Base-by-base conservation (phyloP, 1,284 basidiomycete species). In the Mycena citricolor region DNA sequence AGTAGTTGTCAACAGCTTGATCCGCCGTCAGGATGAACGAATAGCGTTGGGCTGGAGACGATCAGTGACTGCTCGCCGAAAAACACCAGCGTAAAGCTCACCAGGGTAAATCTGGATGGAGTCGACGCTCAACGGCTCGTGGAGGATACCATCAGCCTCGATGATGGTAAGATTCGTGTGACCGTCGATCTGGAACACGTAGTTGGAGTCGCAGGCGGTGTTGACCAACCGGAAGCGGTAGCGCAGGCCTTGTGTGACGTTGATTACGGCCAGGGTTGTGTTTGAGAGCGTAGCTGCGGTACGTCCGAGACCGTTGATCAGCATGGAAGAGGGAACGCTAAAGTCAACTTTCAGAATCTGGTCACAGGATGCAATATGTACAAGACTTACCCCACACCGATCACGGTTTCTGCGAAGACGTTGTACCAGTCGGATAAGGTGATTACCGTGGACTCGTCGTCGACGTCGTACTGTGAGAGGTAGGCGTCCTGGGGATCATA, bases 111-210 rank as follows among this genome's bases (percentile, higher is more conserved):
- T 71, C 23, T 63, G 59, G 19, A 75, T 58, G 2, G 56, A 56
- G 36, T 73, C 68, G 3, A 73, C 72, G 3, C 51, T 57, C 5
- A 63, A 39, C 1, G 78, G 72, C 20, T 61, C 26, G 7, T 64
- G 65, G 41, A 65, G 66, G 28, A 70, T 57, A 8, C 74, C 77
- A 47, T 80, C 79, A 1, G 64, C 67, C 53, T 79, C 77, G 46
- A 81, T 81, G 43, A 81, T 51, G 21, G 35, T 41, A 3, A 49
- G 30, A 10, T 36, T 42, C 13, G 17, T 42, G 32, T 46, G 44
- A 19, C 32, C 31, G 26, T 40, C 31, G 19, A 46, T 41, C 4
- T 28, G 20, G 23, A 46, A 46, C 6, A 34, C 26, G 16, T 38
- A 46, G 44, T 46, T 35, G 23, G 44, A 39, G 23, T 46, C 44